Evolutionary conservation across 2,329 filamentous ascomycete species (phyloP).

Genomic region (Apiospora arundinis): DNA sequence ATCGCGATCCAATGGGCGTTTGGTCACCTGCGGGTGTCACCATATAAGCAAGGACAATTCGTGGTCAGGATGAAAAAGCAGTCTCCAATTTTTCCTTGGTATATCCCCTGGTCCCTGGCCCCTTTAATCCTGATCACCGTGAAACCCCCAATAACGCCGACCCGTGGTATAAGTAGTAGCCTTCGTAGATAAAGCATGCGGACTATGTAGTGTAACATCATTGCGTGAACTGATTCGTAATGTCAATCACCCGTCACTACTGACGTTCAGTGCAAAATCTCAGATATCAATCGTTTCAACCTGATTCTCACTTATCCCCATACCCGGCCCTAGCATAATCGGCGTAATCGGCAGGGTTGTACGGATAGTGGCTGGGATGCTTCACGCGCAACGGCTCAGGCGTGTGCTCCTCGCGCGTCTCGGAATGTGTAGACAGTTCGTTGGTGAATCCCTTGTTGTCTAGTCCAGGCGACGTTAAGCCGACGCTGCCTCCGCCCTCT

Average conservation of each 20-base stretch:
- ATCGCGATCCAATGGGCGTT: too few species aligned
- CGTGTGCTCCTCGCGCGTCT: slow-evolving; percentile 53
- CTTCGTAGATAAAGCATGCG: background rate
- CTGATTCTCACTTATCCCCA: slow-evolving; percentile 9
- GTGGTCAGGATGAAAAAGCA: background rate
- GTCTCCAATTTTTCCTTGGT: background rate
- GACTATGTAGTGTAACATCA: background rate
- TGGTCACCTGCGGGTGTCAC: background rate
- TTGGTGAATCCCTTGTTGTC: slow-evolving; percentile 50
- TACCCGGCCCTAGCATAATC: slow-evolving; percentile 22
- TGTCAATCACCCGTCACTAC: background rate
- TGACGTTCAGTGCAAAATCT: background rate
- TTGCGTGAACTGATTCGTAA: background rate
- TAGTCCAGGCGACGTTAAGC: slow-evolving; percentile 46
- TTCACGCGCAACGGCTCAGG: slow-evolving; percentile 32
- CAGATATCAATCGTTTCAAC: background rate
- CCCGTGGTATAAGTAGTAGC: slow-evolving; percentile 12
- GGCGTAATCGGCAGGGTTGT: slow-evolving; percentile 28
- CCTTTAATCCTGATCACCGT: slow-evolving; percentile 7
- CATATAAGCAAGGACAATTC: background rate
- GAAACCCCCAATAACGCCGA: background rate
- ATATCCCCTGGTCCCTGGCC: background rate
- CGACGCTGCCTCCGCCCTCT: slow-evolving; percentile 35
- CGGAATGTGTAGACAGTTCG: slow-evolving; percentile 54
- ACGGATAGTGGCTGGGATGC: slow-evolving; percentile 28